Base-by-base conservation (phyloP, 2,329 filamentous ascomycete genomes). In the Hirsutella rhossiliensis region DNA sequence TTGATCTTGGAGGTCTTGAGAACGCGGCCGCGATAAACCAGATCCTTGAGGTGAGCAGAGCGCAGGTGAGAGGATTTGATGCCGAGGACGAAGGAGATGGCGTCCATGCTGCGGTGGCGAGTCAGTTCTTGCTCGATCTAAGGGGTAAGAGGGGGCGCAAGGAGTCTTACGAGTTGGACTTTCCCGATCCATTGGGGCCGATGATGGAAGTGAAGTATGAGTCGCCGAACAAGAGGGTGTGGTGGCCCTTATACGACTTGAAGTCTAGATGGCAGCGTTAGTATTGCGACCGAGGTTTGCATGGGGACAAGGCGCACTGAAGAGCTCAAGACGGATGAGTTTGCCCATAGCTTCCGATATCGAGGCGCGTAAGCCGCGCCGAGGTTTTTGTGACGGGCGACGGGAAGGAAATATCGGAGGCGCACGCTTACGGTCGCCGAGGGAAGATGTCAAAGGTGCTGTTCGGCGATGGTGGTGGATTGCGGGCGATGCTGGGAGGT, bases 191-290 rank as follows among this genome's bases (percentile, higher is more conserved):
- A 89, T 98, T 98, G 62, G 92, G 92, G 6, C 94, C 92, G 59
- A 98, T 97, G 59, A 98, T 96, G 37, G 92, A 98, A 41, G 92
- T 98, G 65, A 98, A 98, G 67, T 96, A 97, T 2, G 89, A 94
- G 69, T 98, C 90, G 58, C 90, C 90, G 57, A 98, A 96, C 43
- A 96, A 78, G 38, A 98, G 79, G 48, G 79, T 82, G 69, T 98
- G 92, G 57, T 96, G 89, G 46, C 89, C 92, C 65, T 95, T 95
- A 72, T 98, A 98, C 56, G 92, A 97, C 71, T 98, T 98, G 80
- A 98, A 98, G 71, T 98, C 86, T 92, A 57, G 27, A 38, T 20
- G 40, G 27, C 19, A 29, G n/a, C 18, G 38, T 47, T 34, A 50
- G 38, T 41, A 38, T 43, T 30, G 39, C 32, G 11, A 23, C 9